Conservation (phyloP, 1,139 yeast species). For the Lodderomyces elongisporus region DNA sequence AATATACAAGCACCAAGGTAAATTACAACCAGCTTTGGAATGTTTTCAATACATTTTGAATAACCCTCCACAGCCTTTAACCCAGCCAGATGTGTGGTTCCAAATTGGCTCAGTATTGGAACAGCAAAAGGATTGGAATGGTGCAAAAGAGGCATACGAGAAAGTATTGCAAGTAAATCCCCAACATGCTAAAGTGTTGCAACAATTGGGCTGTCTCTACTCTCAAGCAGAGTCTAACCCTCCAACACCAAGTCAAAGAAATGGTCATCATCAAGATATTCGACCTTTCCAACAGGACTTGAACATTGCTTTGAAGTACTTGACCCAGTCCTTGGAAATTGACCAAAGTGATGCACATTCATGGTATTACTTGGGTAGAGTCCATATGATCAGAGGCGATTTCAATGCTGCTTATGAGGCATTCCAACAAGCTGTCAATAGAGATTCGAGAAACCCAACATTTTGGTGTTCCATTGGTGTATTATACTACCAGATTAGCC, state of each 20-base stretch:
- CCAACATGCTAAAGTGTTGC: slow-evolving; percentile 90
- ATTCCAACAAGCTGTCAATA: slow-evolving; percentile 96
- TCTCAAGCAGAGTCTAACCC: slow-evolving; percentile 60
- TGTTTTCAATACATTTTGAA: slow-evolving; percentile 88
- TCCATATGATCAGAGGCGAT: slow-evolving; percentile 93
- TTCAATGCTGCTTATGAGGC: slow-evolving; percentile 97
- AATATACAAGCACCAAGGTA: slow-evolving; percentile 91
- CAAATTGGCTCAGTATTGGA: slow-evolving; percentile 95
- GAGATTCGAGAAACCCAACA: slow-evolving; percentile 94
- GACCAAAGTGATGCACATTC: slow-evolving; percentile 91
- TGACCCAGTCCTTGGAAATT: slow-evolving; percentile 81
- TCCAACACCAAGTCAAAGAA: slow-evolving; percentile 15
- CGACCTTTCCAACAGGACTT: slow-evolving; percentile 57
- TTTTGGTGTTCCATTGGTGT: slow-evolving; percentile 99
- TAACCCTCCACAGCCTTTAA: slow-evolving; percentile 91
- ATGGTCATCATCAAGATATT: slow-evolving; percentile 11
- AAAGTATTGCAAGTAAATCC: slow-evolving; percentile 86
- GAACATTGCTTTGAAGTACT: slow-evolving; percentile 73
- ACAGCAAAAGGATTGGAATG: slow-evolving; percentile 85
- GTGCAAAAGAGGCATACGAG: slow-evolving; percentile 94
- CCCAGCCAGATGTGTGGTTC: slow-evolving; percentile 98
- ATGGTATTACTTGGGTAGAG: slow-evolving; percentile 95
- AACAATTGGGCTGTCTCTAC: slow-evolving; percentile 92
- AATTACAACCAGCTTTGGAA: slow-evolving; percentile 80
- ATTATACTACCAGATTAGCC: slow-evolving; percentile 89